Conservation (phyloP, 257 asterid genomes). For the Lantana camara region DNA sequence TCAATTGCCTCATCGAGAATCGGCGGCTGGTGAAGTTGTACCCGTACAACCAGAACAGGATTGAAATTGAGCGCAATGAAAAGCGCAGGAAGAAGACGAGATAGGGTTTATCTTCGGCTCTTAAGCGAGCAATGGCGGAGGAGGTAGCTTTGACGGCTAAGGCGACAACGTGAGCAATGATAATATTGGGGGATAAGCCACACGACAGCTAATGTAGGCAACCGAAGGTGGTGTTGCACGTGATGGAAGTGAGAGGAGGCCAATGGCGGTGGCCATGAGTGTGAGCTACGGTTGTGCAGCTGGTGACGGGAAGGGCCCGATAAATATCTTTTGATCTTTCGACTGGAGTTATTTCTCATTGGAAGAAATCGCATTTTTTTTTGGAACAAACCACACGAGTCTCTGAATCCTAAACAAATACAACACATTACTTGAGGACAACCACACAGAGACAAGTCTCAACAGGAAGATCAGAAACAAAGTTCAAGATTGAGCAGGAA, state of each 20-base stretch:
- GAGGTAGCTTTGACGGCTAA: slow-evolving; percentile 16
- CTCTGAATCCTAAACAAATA: too few species aligned
- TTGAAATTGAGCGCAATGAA: slow-evolving; percentile 75
- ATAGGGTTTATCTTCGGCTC: slow-evolving; percentile 32
- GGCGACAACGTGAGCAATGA: slow-evolving; percentile 26
- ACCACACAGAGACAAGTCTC: too few species aligned
- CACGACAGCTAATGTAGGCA: slow-evolving; percentile 36
- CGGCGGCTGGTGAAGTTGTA: slow-evolving; percentile 73
- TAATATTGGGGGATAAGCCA: slow-evolving; percentile 27
- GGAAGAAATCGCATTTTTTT: neutral
- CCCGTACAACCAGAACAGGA: slow-evolving; percentile 92
- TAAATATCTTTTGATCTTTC: slow-evolving; percentile 4
- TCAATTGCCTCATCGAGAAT: slow-evolving; percentile 60
- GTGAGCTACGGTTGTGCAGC: slow-evolving; percentile 29
- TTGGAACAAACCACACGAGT: too few species aligned
- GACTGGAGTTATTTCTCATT: slow-evolving; percentile 13
- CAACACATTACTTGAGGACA: too few species aligned
- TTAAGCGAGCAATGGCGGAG: slow-evolving; percentile 23
- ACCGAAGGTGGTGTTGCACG: slow-evolving; percentile 28
- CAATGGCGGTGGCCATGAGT: slow-evolving; percentile 37
- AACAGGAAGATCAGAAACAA: too few species aligned
- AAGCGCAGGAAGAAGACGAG: slow-evolving; percentile 58
- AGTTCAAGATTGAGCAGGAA: too few species aligned
- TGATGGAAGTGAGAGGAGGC: slow-evolving; percentile 42
- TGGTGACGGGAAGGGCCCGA: slow-evolving; percentile 43